These are phyloP conservation scores for Sordariomycetes sp. DNA, from an alignment of 2,329 filamentous ascomycete genomes.

Conservation along the genomic window DNA sequence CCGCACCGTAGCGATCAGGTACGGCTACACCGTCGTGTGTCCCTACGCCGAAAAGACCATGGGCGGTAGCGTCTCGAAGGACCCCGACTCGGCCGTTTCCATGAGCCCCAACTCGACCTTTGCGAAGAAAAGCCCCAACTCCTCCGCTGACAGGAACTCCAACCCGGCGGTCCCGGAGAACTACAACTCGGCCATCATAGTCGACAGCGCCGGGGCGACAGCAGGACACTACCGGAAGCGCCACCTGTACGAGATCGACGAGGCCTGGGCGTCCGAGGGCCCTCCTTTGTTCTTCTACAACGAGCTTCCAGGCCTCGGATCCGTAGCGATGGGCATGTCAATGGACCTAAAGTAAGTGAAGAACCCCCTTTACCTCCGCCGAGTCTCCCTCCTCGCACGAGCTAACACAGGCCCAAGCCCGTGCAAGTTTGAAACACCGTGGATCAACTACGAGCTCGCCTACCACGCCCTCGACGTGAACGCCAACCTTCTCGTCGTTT, in stretches of 20 bases:
- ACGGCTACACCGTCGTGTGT: constrained; percentile 50
- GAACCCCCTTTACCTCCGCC: background rate
- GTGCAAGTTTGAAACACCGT: constrained; percentile 8
- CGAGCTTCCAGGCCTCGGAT: constrained; percentile 29
- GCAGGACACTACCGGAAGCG: constrained; percentile 41
- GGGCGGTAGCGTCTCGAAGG: background rate
- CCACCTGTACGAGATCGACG: constrained; percentile 48
- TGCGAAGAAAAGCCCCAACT: constrained; percentile 29
- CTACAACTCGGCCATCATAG: constrained; percentile 32
- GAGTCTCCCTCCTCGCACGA: constrained; percentile 3
- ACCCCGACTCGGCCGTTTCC: background rate
- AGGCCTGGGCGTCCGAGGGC: constrained; percentile 50
- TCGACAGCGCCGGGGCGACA: constrained; percentile 39
- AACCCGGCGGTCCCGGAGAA: constrained; percentile 17
- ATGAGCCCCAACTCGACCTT: constrained; percentile 34
- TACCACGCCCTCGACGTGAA: constrained; percentile 43
- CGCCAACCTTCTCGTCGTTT: constrained; percentile 55
- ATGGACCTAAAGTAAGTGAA: constrained; percentile 38
- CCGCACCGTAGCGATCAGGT: constrained; percentile 43
- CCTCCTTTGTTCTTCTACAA: constrained; percentile 31
- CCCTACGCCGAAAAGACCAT: constrained; percentile 54
- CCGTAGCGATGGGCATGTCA: constrained; percentile 42
- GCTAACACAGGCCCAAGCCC: background rate
- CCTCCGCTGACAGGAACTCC: no score
- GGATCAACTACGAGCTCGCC: constrained; percentile 19